Base-by-base conservation (phyloP, 1,139 yeast species). In the Wickerhamomyces sp. region DNA sequence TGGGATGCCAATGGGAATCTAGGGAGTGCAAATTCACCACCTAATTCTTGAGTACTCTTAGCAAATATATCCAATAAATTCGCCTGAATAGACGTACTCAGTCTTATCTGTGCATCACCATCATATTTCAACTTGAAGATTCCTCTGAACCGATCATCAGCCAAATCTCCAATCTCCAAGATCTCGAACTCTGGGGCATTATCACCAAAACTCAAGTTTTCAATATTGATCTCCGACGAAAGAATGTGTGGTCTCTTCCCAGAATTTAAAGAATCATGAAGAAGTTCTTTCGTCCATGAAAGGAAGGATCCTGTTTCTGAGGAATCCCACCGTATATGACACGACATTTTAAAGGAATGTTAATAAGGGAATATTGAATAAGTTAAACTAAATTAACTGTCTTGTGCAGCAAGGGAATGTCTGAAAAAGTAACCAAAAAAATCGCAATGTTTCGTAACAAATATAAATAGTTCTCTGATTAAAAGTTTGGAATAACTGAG, bases 61-160 rank as follows among this genome's bases (percentile, higher is more conserved):
- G 75, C 68, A 56, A 83, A 81, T 32, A 85, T 86, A 47, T 81
- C 81, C 41, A 87, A 67, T 3, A 94, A 86, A 59, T 87, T 87
- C 1, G 95, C 95, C 60, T 86, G 89, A 10, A 88, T 89, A 43
- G 83, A 80, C 1, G 96, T 88, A 40, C 82, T 85, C 41, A 87
- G 68, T 1, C 94, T 84, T 41, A 87, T 75, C 41, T 80, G 79
- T 22, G 90, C 89, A 57, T 86, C 89, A 4, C 96, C 96, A 38
- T 72, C 68, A 58, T 88, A 87, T 49, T 78, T 80, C 47, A 87
- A 76, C 56, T 87, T 86, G 67, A 87, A 88, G 25, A 87, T 87
- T 1, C 96, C 96, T 42, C 95, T 68, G 55, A 87, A 88, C 46
- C 88, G 64, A 60, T 87, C 95, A 26, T 70, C 73, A 12, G 83